A percentile compares a stretch with the other conserved stretches of the same genome.
These are phyloP conservation scores for Raphanus raphanistrum DNA, from an alignment of 345 rosid species.

Conservation along the genomic window DNA sequence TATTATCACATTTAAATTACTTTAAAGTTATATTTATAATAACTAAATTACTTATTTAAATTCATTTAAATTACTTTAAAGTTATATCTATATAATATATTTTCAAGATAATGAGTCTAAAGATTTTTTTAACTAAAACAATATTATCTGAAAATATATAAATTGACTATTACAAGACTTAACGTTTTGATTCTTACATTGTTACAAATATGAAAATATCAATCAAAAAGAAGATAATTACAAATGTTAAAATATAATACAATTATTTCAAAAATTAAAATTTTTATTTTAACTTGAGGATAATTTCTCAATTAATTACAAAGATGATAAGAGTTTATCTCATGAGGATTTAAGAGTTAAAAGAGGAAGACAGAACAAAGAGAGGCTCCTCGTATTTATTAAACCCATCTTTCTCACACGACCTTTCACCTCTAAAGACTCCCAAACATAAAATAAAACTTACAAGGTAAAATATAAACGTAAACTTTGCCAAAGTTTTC, in stretches of 20 bases:
- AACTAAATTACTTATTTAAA: too few species aligned
- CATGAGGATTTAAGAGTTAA: not conserved
- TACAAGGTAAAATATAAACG: constrained; percentile 10
- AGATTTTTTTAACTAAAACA: not conserved
- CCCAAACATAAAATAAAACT: not conserved
- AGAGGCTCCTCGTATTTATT: constrained; percentile 60
- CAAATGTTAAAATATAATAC: not conserved
- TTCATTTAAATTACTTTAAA: not conserved
- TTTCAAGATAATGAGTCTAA: not conserved
- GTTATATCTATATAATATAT: not conserved
- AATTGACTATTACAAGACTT: not conserved
- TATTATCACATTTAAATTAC: not conserved
- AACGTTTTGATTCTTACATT: not conserved
- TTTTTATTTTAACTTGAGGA: not conserved
- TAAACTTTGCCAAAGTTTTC: constrained; percentile 27
- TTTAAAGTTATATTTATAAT: too few species aligned
- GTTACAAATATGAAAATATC: not conserved
- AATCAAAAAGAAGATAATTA: not conserved
- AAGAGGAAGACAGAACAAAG: not conserved
- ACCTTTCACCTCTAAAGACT: constrained; percentile 42
- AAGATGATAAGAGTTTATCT: constrained; percentile 4
- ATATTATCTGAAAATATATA: not conserved
- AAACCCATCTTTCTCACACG: constrained; percentile 52
- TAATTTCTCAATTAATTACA: not conserved
- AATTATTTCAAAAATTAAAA: not conserved